Percentiles rank a stretch among this genome's conserved stretches.
Evolutionary conservation across 2,329 filamentous ascomycete species (phyloP).

Genomic region (Neofusicoccum laricinum): DNA sequence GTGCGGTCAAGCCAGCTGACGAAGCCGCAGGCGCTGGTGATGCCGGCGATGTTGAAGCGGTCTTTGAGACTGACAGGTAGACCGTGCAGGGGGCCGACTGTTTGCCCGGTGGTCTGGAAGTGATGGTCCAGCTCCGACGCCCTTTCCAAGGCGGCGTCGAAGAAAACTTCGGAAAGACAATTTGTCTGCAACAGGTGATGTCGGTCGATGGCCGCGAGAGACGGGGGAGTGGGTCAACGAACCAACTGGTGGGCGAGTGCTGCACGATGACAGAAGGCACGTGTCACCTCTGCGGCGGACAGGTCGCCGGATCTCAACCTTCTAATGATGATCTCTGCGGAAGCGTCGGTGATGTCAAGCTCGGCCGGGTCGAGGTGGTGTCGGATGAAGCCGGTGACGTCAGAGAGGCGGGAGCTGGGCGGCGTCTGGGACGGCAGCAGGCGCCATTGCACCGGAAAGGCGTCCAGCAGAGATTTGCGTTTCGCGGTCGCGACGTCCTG

Average conservation of each 20-base stretch:
- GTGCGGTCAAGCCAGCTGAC: slow-evolving; percentile 30
- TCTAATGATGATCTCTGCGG: background rate
- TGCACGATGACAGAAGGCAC: background rate
- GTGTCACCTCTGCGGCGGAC: background rate
- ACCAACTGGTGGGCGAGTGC: background rate
- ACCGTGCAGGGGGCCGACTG: slow-evolving; percentile 37
- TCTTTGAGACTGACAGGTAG: slow-evolving; percentile 40
- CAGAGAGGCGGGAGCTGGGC: background rate
- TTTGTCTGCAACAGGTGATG: background rate
- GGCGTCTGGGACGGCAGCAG: background rate
- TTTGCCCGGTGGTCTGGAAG: slow-evolving; percentile 19
- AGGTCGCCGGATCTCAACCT: background rate
- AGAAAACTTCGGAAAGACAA: slow-evolving; percentile 39
- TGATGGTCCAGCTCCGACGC: slow-evolving; percentile 25
- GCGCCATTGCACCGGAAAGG: background rate
- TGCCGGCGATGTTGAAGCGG: slow-evolving; percentile 39
- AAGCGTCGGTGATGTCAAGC: background rate
- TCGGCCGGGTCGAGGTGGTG: background rate
- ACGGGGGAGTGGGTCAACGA: background rate
- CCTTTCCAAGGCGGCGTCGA: slow-evolving; percentile 31
- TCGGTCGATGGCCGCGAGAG: background rate
- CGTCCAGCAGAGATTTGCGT: background rate
- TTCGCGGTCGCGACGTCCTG: background rate
- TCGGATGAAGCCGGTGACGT: background rate
- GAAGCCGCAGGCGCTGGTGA: slow-evolving; percentile 53